Conservation (phyloP, 2,329 filamentous ascomycete genomes). For the Aspergillus novoparasiticus region DNA sequence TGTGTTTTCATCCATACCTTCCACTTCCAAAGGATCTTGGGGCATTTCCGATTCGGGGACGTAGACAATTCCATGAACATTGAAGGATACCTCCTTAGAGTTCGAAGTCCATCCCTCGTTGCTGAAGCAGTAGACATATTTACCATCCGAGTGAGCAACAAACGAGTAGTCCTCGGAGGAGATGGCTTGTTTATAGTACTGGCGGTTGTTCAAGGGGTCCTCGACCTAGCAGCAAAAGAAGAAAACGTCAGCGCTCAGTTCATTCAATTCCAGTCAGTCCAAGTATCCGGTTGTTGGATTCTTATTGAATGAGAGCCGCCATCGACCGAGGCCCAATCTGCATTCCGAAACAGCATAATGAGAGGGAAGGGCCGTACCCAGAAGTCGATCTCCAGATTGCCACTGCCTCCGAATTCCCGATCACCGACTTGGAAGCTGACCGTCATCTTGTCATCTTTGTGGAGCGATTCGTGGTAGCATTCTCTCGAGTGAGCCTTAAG, state of each 20-base stretch:
- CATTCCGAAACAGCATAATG: conserved; percentile 1
- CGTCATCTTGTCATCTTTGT: conserved; percentile 96
- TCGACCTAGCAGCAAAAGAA: conserved; percentile 61
- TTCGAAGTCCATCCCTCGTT: conserved; percentile 97
- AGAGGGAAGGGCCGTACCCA: conserved; percentile 67
- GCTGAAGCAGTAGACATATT: conserved; percentile 96
- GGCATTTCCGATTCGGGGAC: conserved; percentile 84
- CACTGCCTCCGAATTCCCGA: conserved; percentile 89
- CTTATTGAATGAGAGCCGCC: not conserved
- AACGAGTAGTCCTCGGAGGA: conserved; percentile 95
- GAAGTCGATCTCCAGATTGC: conserved; percentile 96
- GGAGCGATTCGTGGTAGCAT: conserved; percentile 94
- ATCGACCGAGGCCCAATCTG: not conserved
- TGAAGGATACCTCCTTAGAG: conserved; percentile 98
- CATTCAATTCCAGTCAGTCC: not conserved
- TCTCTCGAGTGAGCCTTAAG: conserved; percentile 90
- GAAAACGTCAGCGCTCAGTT: conserved; percentile 16
- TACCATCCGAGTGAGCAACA: conserved; percentile 79
- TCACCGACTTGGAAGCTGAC: conserved; percentile 98
- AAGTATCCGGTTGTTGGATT: no score
- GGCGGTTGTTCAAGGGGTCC: conserved; percentile 74
- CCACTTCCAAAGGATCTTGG: conserved; percentile 84
- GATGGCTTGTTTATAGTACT: conserved; percentile 76
- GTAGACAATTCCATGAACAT: conserved; percentile 98
- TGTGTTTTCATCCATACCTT: conserved; percentile 61